Evolutionary conservation across 2,329 filamentous ascomycete genomes (phyloP).

Genomic region (Ophiocordyceps camponoti-saundersi): DNA sequence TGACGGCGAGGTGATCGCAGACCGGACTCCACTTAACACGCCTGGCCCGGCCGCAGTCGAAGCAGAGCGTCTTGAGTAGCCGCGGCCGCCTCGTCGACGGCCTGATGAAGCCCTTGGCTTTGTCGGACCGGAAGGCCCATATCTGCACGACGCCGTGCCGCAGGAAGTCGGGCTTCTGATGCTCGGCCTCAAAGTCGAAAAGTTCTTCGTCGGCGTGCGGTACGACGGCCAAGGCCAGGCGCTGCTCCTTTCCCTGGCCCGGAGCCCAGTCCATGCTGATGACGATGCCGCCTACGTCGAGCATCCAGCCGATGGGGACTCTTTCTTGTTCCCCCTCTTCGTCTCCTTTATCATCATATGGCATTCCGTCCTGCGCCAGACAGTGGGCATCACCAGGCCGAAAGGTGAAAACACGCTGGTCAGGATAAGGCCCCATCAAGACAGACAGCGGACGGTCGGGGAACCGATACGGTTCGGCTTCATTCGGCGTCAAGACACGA

Average conservation of each 20-base stretch:
- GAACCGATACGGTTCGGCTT: conserved; percentile 13
- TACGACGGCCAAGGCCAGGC: conserved; percentile 33
- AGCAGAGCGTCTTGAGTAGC: conserved; percentile 26
- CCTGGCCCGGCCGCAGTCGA: conserved; percentile 31
- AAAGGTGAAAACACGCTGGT: conserved; percentile 14
- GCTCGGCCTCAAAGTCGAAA: conserved; percentile 20
- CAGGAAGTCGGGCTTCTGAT: conserved; percentile 18
- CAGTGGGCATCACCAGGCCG: conserved; percentile 9
- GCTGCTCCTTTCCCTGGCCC: conserved; percentile 18
- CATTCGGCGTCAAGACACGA: conserved; percentile 8
- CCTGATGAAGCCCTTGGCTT: conserved; percentile 12
- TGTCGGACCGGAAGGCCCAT: conserved; percentile 26
- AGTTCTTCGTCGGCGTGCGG: conserved; percentile 32
- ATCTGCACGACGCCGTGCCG: conserved; percentile 33
- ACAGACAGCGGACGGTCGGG: conserved; percentile 13
- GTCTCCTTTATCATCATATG: conserved; percentile 9
- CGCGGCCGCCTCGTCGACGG: conserved; percentile 18
- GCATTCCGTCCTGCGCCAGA: conserved; percentile 13
- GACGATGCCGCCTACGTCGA: conserved; percentile 36
- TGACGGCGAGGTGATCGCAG: conserved; percentile 26
- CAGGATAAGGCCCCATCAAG: conserved; percentile 14
- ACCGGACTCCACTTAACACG: conserved; percentile 37
- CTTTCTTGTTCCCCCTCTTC: conserved; percentile 3
- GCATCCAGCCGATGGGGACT: conserved; percentile 28
- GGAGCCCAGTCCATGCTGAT: conserved; percentile 36